These are phyloP conservation scores for Umbilicaria muhlenbergii DNA, from an alignment of 495 filamentous ascomycete species.

Conservation along the genomic window DNA sequence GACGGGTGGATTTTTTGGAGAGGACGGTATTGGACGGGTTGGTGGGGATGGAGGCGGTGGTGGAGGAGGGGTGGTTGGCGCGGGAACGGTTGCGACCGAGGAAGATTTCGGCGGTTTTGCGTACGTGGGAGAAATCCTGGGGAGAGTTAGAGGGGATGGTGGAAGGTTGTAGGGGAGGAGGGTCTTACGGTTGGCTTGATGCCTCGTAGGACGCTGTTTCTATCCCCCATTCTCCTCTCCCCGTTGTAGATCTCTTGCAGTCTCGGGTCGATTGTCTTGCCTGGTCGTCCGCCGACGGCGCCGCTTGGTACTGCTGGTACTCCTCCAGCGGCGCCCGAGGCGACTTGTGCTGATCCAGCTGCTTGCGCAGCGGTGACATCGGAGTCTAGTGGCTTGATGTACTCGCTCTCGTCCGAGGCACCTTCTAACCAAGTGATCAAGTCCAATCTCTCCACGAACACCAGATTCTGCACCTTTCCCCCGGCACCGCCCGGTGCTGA, in stretches of 20 bases:
- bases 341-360: slow-evolving; percentile 18
- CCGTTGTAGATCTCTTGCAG: slow-evolving; percentile 78
- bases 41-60: slow-evolving; percentile 20
- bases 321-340: slow-evolving; percentile 27
- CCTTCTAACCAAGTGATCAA: slow-evolving; percentile 86
- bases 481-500: slow-evolving; percentile 33
- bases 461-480: slow-evolving; percentile 56
- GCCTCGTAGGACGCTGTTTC: slow-evolving; percentile 74
- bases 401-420: slow-evolving; percentile 74
- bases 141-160: neutral
- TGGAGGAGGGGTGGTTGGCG: slow-evolving; percentile 25
- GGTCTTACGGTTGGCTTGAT: slow-evolving; percentile 72
- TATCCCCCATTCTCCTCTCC: slow-evolving; percentile 81
- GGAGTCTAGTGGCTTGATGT: slow-evolving; percentile 68
- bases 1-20: slow-evolving; percentile 37
- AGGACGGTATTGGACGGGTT: slow-evolving; percentile 24
- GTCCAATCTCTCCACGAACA: slow-evolving; percentile 81
- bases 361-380: slow-evolving; percentile 30
- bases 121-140: slow-evolving; percentile 89
- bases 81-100: slow-evolving; percentile 43
- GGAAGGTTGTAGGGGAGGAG: neutral
- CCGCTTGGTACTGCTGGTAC: slow-evolving; percentile 24
- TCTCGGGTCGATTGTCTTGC: slow-evolving; percentile 58
- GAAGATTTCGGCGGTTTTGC: slow-evolving; percentile 71
- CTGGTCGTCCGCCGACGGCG: slow-evolving; percentile 35